Conservation (phyloP, 768 basidiomycete species). For the Chalciporus sphaerocephalus region DNA sequence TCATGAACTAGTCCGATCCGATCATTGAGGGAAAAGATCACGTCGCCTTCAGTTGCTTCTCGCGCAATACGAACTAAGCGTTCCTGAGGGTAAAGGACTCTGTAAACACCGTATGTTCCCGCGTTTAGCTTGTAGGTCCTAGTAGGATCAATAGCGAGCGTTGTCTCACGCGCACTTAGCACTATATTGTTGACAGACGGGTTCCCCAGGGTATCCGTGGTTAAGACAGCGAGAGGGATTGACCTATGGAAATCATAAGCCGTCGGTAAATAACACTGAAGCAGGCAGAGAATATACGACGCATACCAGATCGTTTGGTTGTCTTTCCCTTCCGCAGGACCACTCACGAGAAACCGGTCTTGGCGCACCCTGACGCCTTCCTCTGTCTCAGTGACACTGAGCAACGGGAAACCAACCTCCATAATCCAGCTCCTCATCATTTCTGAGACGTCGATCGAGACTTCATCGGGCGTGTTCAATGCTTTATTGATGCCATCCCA, state of each 20-base stretch:
- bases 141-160: slow-evolving; percentile 68
- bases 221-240: slow-evolving; percentile 72
- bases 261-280: background rate
- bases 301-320: slow-evolving; percentile 82
- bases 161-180: slow-evolving; percentile 63
- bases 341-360: slow-evolving; percentile 91
- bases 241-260: slow-evolving; percentile 53
- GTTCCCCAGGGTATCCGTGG: slow-evolving; percentile 55
- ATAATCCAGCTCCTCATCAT: slow-evolving; percentile 93
- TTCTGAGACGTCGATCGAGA: slow-evolving; percentile 57
- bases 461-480: slow-evolving; percentile 39
- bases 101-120: slow-evolving; percentile 84
- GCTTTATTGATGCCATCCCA: slow-evolving; percentile 82
- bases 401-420: slow-evolving; percentile 85
- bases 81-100: slow-evolving; percentile 81
- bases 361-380: slow-evolving; percentile 78
- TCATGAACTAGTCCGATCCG: slow-evolving; percentile 90
- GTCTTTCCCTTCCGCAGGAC: slow-evolving; percentile 71
- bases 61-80: slow-evolving; percentile 72
- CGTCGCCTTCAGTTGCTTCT: slow-evolving; percentile 66
- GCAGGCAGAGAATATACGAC: background rate
- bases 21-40: slow-evolving; percentile 75
- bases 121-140: slow-evolving; percentile 88
- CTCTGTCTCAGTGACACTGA: slow-evolving; percentile 75
- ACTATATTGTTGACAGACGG: slow-evolving; percentile 54